These are phyloP conservation scores for Sporothrix pallida DNA, from an alignment of 2,329 filamentous ascomycete species.

Conservation along the genomic window DNA sequence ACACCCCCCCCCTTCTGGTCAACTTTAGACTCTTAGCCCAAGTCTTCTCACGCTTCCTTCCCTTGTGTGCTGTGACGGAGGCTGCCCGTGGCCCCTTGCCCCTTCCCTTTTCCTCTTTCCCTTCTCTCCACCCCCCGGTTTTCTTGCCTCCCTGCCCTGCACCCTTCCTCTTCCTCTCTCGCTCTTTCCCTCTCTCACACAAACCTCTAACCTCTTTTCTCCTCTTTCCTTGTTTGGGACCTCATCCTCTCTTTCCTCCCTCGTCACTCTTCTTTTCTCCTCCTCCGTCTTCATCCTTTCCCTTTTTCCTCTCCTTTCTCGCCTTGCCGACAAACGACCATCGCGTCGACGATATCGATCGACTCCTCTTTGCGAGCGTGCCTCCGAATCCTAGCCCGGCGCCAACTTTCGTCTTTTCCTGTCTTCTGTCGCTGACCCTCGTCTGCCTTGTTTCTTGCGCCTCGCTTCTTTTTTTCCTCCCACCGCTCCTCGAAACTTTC, in stretches of 20 bases:
- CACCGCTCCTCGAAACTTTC: neutral
- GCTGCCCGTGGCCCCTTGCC: slow-evolving; percentile 5
- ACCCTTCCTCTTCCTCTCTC: slow-evolving; percentile 18
- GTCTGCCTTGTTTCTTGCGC: slow-evolving; percentile 11
- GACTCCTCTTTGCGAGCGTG: neutral
- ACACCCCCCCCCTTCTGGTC: slow-evolving; percentile 23
- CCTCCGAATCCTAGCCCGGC: slow-evolving; percentile 1
- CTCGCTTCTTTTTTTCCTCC: neutral
- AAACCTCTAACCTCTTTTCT: slow-evolving; percentile 26
- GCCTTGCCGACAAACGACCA: neutral
- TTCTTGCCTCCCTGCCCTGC: slow-evolving; percentile 25
- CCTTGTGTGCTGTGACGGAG: slow-evolving; percentile 25
- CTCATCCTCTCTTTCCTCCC: neutral
- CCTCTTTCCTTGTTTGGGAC: slow-evolving; percentile 13
- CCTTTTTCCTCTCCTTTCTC: neutral
- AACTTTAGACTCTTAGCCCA: neutral
- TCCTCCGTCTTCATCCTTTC: slow-evolving; percentile 1
- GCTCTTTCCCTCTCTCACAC: slow-evolving; percentile 21
- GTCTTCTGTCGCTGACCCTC: neutral
- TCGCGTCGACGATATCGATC: slow-evolving; percentile 6
- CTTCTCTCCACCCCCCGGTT: slow-evolving; percentile 28
- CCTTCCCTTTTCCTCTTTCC: slow-evolving; percentile 8
- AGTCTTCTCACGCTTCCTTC: slow-evolving; percentile 13
- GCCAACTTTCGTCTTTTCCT: slow-evolving; percentile 20
- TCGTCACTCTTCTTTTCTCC: slow-evolving; percentile 15